These are phyloP conservation scores for Cercospora beticola DNA, from an alignment of 2,329 filamentous ascomycete genomes.

Conservation along the genomic window DNA sequence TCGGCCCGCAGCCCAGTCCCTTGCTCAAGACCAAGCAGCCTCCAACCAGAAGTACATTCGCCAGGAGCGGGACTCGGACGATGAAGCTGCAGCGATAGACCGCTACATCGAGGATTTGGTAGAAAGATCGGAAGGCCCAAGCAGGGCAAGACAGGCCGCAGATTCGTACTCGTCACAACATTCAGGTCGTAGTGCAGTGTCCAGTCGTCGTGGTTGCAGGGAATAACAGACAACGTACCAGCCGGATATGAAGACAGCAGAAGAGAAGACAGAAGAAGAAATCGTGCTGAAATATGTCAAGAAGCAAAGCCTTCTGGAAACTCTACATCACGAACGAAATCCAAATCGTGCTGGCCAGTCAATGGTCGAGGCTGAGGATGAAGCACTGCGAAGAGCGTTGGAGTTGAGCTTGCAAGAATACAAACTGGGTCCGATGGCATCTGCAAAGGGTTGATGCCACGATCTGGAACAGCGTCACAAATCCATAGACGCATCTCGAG, in stretches of 20 bases:
- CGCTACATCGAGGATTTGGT: neutral
- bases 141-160: neutral
- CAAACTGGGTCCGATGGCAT: neutral
- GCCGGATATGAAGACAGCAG: conserved; percentile 29
- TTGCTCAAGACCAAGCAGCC: neutral
- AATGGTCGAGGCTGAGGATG: neutral
- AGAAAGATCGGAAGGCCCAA: neutral
- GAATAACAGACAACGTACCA: conserved; percentile 10
- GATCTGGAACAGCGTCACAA: neutral
- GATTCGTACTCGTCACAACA: neutral
- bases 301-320: neutral
- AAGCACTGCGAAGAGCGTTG: neutral
- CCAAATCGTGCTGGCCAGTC: neutral
- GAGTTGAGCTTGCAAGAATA: neutral
- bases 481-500: neutral
- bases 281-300: conserved; percentile 57
- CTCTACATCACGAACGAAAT: neutral
- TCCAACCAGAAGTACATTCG: neutral
- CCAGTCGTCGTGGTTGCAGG: conserved; percentile 59
- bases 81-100: neutral
- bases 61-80: neutral
- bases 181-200: conserved; percentile 44
- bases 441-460: neutral
- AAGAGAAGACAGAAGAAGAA: conserved; percentile 62
- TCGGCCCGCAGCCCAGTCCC: neutral